These are phyloP conservation scores for Daldinia concentrica DNA, from an alignment of 495 filamentous ascomycete species.

Conservation along the genomic window DNA sequence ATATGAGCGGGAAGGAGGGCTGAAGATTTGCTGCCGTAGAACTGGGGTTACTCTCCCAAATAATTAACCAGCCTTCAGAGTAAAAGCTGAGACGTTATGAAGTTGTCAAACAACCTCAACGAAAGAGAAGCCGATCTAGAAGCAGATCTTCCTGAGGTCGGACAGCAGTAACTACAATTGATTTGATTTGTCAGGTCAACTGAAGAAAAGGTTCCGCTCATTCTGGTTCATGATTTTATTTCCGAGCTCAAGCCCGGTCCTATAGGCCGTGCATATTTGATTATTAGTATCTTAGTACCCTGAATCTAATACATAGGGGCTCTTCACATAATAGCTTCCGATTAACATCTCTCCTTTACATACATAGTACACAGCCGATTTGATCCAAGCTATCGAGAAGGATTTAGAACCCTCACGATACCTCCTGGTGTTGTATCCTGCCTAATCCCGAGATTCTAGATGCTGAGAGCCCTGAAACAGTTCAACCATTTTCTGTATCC, in stretches of 20 bases:
- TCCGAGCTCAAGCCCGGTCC: neutral
- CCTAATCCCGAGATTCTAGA: constrained; percentile 10
- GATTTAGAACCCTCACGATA: constrained; percentile 24
- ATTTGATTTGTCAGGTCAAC: neutral
- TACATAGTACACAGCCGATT: neutral
- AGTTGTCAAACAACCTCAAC: constrained; percentile 25
- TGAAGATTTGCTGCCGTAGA: constrained; percentile 11
- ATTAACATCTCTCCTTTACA: neutral
- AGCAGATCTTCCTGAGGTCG: constrained; percentile 19
- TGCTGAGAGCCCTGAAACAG: constrained; percentile 25
- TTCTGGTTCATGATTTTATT: neutral
- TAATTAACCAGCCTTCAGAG: constrained; percentile 8
- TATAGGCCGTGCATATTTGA: neutral
- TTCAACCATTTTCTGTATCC: constrained; percentile 4
- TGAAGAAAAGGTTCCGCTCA: neutral
- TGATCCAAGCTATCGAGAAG: constrained; percentile 15
- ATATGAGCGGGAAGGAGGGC: neutral
- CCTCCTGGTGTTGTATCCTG: constrained; percentile 9
- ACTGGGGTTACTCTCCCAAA: neutral
- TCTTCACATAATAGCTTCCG: neutral
- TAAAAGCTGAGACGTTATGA: constrained; percentile 34
- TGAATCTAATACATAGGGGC: neutral
- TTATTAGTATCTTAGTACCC: neutral
- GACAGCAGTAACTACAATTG: too few species aligned
- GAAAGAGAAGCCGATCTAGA: constrained; percentile 32